Percentiles rank a stretch among this genome's conserved stretches.
Evolutionary conservation across 495 filamentous ascomycete species (phyloP).

Genomic region (Aspergillus bridgeri): DNA sequence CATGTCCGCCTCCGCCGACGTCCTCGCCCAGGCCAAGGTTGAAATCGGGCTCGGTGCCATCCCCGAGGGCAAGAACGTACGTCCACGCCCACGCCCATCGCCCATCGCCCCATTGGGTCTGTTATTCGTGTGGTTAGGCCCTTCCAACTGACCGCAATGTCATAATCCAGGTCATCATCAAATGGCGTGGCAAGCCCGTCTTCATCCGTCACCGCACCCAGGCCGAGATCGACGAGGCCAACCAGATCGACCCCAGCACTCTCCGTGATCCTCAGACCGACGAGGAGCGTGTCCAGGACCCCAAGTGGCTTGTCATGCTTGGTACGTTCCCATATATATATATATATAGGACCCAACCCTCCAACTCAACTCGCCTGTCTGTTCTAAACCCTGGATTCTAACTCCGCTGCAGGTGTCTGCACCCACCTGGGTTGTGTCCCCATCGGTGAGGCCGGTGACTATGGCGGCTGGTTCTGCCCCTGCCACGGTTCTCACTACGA

Average conservation of each 20-base stretch:
- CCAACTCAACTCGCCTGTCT: too few relatives aligned
- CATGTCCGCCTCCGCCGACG: conserved; percentile 99
- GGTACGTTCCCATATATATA: conserved; percentile 67
- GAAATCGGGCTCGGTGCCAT: conserved; percentile 90
- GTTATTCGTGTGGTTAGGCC: neutral
- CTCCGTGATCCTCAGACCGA: conserved; percentile 92
- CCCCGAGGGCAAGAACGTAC: conserved; percentile 98
- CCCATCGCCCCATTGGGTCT: neutral
- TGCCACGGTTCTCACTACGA: conserved; percentile 99
- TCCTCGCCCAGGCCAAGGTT: conserved; percentile 98
- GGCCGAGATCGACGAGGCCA: conserved; percentile 81
- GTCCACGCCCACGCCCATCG: too few relatives aligned
- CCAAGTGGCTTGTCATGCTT: conserved; percentile 99
- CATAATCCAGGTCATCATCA: conserved; percentile 81
- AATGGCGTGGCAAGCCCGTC: conserved; percentile 99
- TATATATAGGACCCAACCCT: too few relatives aligned
- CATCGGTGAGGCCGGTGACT: conserved; percentile 98
- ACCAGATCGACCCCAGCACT: conserved; percentile 66
- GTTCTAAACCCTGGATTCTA: conserved; percentile 2
- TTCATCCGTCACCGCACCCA: conserved; percentile 98
- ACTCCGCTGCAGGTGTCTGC: conserved; percentile 71
- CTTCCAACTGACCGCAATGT: neutral
- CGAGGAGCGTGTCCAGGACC: conserved; percentile 90
- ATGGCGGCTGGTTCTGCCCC: conserved; percentile 98
- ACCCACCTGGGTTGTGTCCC: conserved; percentile 98